Conservation (phyloP, 768 basidiomycete genomes). For the Gyrodon lividus region DNA sequence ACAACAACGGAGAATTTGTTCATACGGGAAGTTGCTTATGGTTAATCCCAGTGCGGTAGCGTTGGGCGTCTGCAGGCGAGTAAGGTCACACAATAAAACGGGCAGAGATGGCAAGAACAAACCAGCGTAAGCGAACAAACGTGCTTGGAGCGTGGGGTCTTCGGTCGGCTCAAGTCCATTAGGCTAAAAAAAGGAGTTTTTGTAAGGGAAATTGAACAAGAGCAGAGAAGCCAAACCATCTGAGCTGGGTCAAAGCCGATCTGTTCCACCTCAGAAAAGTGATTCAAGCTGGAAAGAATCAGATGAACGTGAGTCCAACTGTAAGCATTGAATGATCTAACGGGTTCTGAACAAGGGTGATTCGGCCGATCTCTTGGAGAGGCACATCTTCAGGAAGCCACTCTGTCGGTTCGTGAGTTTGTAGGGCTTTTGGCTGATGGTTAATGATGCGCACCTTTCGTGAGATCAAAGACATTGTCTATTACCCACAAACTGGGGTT, state of each 20-base stretch:
- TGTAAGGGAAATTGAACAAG: not conserved
- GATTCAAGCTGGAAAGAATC: conserved; percentile 17
- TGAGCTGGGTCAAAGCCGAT: conserved; percentile 51
- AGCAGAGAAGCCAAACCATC: conserved; percentile 33
- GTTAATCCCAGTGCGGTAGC: conserved; percentile 40
- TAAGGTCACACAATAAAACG: not conserved
- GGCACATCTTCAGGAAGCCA: conserved; percentile 37
- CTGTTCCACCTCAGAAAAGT: conserved; percentile 41
- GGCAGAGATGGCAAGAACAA: conserved; percentile 2
- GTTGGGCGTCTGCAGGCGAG: conserved; percentile 32
- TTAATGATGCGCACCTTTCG: conserved; percentile 34
- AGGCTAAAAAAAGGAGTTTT: conserved; percentile 5
- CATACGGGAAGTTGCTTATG: conserved; percentile 37
- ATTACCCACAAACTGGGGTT: conserved; percentile 7
- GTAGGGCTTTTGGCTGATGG: not conserved
- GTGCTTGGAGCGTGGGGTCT: conserved; percentile 58
- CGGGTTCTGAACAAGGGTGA: conserved; percentile 39
- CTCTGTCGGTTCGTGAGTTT: conserved; percentile 21
- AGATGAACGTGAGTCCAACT: not conserved
- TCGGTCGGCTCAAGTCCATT: conserved; percentile 47
- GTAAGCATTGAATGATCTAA: conserved; percentile 12
- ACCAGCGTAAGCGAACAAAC: conserved; percentile 58
- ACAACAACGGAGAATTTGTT: not conserved
- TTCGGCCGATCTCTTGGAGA: conserved; percentile 36
- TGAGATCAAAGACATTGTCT: conserved; percentile 52